Evolutionary conservation across 2,329 filamentous ascomycete species (phyloP).

Genomic region (Chrysoporthe cubensis): DNA sequence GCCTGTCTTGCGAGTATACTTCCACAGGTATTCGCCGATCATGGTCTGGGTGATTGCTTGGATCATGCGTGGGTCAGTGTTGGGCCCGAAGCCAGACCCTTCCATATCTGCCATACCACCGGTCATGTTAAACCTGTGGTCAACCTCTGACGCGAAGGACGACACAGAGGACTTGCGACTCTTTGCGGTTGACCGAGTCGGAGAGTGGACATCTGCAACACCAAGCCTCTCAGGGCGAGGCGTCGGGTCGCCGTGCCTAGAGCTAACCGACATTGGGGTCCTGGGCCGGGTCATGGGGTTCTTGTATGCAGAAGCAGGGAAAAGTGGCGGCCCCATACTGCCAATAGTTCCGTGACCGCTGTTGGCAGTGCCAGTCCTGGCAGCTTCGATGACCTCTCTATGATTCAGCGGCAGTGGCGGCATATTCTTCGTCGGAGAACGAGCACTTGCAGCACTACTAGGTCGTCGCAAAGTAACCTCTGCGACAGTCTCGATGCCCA

Average conservation of each 20-base stretch:
- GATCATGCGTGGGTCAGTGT: slow-evolving; percentile 96
- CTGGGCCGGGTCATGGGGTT: slow-evolving; percentile 54
- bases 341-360: slow-evolving; percentile 44
- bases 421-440: slow-evolving; percentile 45
- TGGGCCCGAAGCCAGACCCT: slow-evolving; percentile 64
- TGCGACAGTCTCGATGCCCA: slow-evolving; percentile 40
- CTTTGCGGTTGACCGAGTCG: slow-evolving; percentile 45
- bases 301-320: slow-evolving; percentile 74
- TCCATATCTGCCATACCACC: slow-evolving; percentile 56
- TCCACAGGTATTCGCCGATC: slow-evolving; percentile 99
- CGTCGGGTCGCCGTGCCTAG: slow-evolving; percentile 61
- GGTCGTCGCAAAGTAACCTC: slow-evolving; percentile 59
- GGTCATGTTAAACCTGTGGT: slow-evolving; percentile 84
- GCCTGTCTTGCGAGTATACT: slow-evolving; percentile 95
- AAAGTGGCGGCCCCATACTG: slow-evolving; percentile 81
- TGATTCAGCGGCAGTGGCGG: slow-evolving; percentile 85
- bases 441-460: slow-evolving; percentile 72
- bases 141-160: slow-evolving; percentile 93
- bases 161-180: slow-evolving; percentile 84
- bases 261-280: slow-evolving; percentile 58
- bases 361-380: slow-evolving; percentile 61
- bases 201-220: slow-evolving; percentile 54
- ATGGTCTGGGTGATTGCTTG: slow-evolving; percentile 99
- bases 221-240: slow-evolving; percentile 54
- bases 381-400: slow-evolving; percentile 81